Evolutionary conservation across 2,329 filamentous ascomycete genomes (phyloP).

Genomic region (Colletotrichum kahawae): DNA sequence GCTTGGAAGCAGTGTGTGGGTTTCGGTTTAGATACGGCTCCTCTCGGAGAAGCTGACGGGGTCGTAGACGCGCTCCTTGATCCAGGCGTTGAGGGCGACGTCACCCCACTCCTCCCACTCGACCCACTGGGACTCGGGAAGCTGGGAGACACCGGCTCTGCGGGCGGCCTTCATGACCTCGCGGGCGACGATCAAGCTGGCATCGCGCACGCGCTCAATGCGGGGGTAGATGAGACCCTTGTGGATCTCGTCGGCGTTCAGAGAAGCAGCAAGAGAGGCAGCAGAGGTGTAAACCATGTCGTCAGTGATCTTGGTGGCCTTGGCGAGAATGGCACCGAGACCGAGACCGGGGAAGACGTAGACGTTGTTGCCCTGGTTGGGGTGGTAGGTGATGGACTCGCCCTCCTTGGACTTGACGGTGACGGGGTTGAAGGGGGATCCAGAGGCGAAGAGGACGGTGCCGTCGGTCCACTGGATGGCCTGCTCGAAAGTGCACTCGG

Average conservation of each 20-base stretch:
- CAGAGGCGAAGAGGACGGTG: conserved; percentile 90
- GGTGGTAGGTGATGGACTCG: conserved; percentile 70
- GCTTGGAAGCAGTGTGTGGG: background rate
- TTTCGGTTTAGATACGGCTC: conserved; percentile 17
- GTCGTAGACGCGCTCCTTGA: conserved; percentile 66
- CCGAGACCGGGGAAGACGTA: conserved; percentile 98
- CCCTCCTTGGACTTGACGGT: conserved; percentile 65
- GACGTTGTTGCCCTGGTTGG: conserved; percentile 84
- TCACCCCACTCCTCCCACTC: conserved; percentile 77
- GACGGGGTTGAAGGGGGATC: conserved; percentile 85
- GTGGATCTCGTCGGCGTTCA: conserved; percentile 82
- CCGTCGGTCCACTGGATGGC: conserved; percentile 91
- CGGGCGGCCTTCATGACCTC: conserved; percentile 94
- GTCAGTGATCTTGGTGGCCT: conserved; percentile 86
- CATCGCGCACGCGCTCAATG: conserved; percentile 89
- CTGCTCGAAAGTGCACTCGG: conserved; percentile 96
- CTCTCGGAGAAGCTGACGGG: conserved; percentile 49
- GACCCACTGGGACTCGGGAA: conserved; percentile 72
- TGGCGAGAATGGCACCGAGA: conserved; percentile 89
- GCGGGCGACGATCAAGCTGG: conserved; percentile 83
- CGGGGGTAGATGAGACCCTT: conserved; percentile 89
- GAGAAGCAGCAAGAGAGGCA: conserved; percentile 76
- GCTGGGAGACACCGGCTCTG: conserved; percentile 74
- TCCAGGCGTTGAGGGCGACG: conserved; percentile 63
- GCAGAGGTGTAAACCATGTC: conserved; percentile 97